Percentiles rank a stretch among this genome's conserved stretches.
Evolutionary conservation across 2,329 filamentous ascomycete species (phyloP).

Genomic region (Beauveria brongniartii): DNA sequence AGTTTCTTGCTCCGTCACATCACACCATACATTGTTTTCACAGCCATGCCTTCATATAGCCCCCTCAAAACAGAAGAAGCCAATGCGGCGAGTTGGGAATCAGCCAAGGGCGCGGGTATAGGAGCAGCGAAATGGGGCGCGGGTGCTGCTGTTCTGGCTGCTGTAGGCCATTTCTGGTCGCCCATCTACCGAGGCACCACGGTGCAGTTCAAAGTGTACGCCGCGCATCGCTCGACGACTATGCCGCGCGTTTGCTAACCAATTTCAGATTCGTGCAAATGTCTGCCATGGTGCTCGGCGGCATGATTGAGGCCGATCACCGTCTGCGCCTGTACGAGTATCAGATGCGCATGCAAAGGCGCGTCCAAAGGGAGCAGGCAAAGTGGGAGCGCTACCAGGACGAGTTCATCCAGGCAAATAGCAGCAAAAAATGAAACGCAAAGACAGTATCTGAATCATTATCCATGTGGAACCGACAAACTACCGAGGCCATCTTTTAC

Average conservation of each 20-base stretch:
- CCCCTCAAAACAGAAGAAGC: constrained; percentile 58
- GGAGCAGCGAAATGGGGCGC: constrained; percentile 68
- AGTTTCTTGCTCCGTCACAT: neutral
- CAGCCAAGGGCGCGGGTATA: constrained; percentile 54
- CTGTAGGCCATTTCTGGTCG: constrained; percentile 53
- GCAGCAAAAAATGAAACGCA: constrained; percentile 11
- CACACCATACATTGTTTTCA: neutral
- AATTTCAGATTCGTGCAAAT: constrained; percentile 64
- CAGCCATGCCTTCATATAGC: constrained; percentile 42
- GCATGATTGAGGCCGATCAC: constrained; percentile 67
- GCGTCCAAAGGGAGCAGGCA: constrained; percentile 55
- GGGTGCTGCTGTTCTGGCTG: constrained; percentile 54
- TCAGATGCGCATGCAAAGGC: constrained; percentile 54
- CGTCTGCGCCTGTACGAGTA: constrained; percentile 61
- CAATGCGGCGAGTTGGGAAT: constrained; percentile 63
- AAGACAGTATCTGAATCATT: constrained; percentile 1
- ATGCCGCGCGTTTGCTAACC: neutral
- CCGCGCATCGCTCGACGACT: constrained; percentile 11
- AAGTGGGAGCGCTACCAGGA: constrained; percentile 61
- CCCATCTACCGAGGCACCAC: constrained; percentile 67
- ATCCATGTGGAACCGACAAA: neutral
- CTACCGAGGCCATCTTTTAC: neutral
- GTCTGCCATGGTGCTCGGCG: constrained; percentile 75
- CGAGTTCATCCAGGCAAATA: constrained; percentile 33
- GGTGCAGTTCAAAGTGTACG: constrained; percentile 70